Evolutionary conservation across 2,329 filamentous ascomycete species (phyloP).

Genomic region (Talaromyces sp.): DNA sequence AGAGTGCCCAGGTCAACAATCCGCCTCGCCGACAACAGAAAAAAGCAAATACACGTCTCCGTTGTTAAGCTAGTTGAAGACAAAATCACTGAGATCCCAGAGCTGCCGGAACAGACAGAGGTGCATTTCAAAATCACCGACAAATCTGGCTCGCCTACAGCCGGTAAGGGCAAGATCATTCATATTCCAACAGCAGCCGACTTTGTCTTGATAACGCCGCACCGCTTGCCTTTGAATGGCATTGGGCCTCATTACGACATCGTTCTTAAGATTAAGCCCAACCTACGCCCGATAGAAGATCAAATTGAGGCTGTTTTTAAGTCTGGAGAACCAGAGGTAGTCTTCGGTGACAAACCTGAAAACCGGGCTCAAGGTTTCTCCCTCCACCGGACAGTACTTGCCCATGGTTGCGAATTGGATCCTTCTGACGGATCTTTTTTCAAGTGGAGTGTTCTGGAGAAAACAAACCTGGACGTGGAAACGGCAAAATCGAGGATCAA

Average conservation of each 20-base stretch:
- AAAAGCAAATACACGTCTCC: not conserved
- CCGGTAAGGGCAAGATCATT: not conserved
- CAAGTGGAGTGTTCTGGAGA: not conserved
- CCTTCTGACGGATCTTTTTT: not conserved
- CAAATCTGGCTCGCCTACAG: not conserved
- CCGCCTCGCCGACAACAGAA: not conserved
- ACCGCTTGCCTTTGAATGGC: not conserved
- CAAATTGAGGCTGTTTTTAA: not conserved
- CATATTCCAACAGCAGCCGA: not conserved
- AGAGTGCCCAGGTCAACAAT: not conserved
- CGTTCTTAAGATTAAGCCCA: not conserved
- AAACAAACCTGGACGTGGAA: not conserved
- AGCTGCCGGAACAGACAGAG: not conserved
- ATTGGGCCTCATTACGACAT: not conserved
- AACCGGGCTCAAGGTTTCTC: not conserved
- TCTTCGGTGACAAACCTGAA: not conserved
- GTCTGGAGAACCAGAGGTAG: not conserved
- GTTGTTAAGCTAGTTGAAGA: not conserved
- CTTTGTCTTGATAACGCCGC: not conserved
- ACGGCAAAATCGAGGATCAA: not conserved
- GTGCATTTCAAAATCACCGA: not conserved
- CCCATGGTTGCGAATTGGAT: not conserved
- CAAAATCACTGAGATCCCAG: not conserved
- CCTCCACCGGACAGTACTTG: not conserved
- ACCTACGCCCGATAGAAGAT: not conserved